These are phyloP conservation scores for Cyberlindnera samutprakarnensis DNA, from an alignment of 805 yeast species.

Conservation along the genomic window DNA sequence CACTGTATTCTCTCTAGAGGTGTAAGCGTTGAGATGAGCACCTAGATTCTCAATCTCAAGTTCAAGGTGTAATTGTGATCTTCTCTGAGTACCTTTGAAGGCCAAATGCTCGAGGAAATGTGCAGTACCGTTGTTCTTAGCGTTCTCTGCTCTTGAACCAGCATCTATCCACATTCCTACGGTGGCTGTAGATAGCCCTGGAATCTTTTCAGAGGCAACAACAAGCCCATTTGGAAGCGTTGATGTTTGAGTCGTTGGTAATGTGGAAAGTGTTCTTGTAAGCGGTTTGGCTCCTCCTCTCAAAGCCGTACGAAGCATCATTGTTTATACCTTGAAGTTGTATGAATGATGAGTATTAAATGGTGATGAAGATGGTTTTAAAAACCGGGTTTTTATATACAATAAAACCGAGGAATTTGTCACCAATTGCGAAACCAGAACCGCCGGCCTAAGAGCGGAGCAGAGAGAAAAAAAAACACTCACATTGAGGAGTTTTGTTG, in stretches of 20 bases:
- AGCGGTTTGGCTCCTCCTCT: too few relatives aligned
- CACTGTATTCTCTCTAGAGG: constrained; percentile 95
- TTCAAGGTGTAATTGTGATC: constrained; percentile 80
- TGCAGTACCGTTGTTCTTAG: constrained; percentile 86
- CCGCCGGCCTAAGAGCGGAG: too few relatives aligned
- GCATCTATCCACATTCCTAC: constrained; percentile 99
- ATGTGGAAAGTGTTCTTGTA: constrained; percentile 7
- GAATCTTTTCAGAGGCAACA: constrained; percentile 84
- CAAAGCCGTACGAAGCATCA: too few relatives aligned
- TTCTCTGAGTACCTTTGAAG: constrained; percentile 81
- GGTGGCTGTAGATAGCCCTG: constrained; percentile 88
- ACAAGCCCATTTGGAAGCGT: constrained; percentile 86
- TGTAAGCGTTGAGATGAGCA: constrained; percentile 96
- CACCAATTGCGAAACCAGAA: too few relatives aligned
- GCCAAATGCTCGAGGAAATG: constrained; percentile 96
- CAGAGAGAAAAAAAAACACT: too few relatives aligned
- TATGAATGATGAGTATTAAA: too few relatives aligned
- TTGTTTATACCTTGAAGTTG: too few relatives aligned
- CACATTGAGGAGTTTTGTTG: neutral
- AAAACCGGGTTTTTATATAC: too few relatives aligned
- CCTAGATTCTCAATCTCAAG: constrained; percentile 94
- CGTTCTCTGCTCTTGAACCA: constrained; percentile 92
- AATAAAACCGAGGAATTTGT: too few relatives aligned
- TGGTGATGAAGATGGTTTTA: too few relatives aligned
- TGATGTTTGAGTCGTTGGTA: constrained; percentile 55